Evolutionary conservation across 1,284 basidiomycete species (phyloP).

Genomic region (Pyrrhoderma lamaoense): DNA sequence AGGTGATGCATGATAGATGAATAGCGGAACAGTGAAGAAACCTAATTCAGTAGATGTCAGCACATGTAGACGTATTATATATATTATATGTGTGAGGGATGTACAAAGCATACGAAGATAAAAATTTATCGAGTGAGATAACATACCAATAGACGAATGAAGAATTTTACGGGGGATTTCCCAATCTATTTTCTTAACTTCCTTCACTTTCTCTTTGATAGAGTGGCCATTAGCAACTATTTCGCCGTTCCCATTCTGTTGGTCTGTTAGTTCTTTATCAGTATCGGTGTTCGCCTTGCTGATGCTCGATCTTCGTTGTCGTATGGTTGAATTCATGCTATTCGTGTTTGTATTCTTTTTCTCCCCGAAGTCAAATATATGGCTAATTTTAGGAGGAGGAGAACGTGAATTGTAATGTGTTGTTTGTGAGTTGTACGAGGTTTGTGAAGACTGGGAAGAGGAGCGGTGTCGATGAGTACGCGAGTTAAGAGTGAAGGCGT

Average conservation of each 20-base stretch:
- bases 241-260: neutral
- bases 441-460: conserved; percentile 36
- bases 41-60: conserved; percentile 38
- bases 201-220: conserved; percentile 18
- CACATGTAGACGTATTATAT: no score
- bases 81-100: no score
- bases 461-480: conserved; percentile 29
- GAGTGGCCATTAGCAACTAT: conserved; percentile 11
- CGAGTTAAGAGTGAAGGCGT: conserved; percentile 40
- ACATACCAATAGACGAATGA: conserved; percentile 85
- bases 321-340: neutral
- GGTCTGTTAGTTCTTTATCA: neutral
- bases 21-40: conserved; percentile 79
- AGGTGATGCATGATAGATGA: conserved; percentile 48
- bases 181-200: conserved; percentile 41
- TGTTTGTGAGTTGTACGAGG: conserved; percentile 18
- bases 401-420: neutral
- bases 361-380: neutral
- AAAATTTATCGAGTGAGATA: neutral
- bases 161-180: conserved; percentile 90
- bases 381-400: neutral
- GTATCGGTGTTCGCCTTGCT: neutral
- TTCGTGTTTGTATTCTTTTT: neutral
- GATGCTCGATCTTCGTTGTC: neutral
- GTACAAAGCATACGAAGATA: conserved; percentile 11